A percentile compares a stretch with the other conserved stretches of the same genome.
These are phyloP conservation scores for Fusarium nelsonii DNA, from an alignment of 2,329 filamentous ascomycete species.

Conservation along the genomic window DNA sequence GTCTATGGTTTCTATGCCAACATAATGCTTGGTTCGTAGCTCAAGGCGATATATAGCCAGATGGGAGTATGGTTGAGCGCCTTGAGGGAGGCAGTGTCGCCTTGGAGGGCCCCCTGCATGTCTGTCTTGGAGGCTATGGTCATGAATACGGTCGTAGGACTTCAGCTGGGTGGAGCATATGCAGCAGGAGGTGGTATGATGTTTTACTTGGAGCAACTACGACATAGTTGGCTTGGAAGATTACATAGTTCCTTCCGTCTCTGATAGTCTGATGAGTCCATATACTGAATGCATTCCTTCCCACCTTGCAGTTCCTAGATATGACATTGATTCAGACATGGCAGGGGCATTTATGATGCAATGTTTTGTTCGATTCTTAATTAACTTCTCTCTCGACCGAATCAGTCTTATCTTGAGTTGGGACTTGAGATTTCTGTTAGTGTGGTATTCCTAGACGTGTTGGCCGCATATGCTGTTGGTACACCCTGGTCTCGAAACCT, in stretches of 20 bases:
- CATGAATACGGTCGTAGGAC: slow-evolving; percentile 22
- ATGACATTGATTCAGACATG: not conserved
- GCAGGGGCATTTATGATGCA: not conserved
- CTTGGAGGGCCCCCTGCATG: slow-evolving; percentile 20
- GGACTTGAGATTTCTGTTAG: not conserved
- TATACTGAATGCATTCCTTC: not conserved
- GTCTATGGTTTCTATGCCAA: slow-evolving; percentile 38
- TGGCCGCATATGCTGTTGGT: slow-evolving; percentile 25
- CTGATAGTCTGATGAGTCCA: slow-evolving; percentile 10
- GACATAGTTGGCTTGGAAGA: not conserved
- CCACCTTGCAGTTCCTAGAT: not conserved
- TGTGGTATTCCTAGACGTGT: slow-evolving; percentile 4
- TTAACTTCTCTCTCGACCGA: no score
- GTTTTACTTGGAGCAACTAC: not conserved
- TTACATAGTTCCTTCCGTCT: slow-evolving; percentile 5
- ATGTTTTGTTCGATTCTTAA: not conserved
- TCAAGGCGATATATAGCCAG: slow-evolving; percentile 36
- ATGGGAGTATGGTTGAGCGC: slow-evolving; percentile 19
- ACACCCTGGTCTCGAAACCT: slow-evolving; percentile 28
- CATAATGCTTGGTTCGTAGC: not conserved
- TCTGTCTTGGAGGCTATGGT: slow-evolving; percentile 14
- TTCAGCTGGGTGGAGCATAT: slow-evolving; percentile 29
- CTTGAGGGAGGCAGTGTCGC: slow-evolving; percentile 9
- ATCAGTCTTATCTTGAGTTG: not conserved
- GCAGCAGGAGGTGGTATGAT: slow-evolving; percentile 8